Conservation (phyloP, 2,329 filamentous ascomycete genomes). For the Lachnellula suecica region DNA sequence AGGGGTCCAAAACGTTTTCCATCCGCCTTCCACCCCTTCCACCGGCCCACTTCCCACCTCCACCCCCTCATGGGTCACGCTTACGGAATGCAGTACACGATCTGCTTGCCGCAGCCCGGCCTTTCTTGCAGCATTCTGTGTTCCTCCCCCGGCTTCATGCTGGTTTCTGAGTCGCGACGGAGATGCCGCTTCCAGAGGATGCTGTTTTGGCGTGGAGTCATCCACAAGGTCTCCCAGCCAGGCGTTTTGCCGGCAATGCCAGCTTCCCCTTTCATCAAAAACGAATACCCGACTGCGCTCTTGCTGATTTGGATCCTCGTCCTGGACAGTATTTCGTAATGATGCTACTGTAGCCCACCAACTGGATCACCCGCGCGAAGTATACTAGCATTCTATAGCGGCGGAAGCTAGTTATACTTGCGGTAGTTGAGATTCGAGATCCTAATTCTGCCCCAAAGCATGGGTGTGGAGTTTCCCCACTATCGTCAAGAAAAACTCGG, state of each 20-base stretch:
- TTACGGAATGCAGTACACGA: slow-evolving; percentile 11
- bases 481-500: background rate
- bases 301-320: no score
- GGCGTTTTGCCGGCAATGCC: background rate
- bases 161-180: slow-evolving; percentile 18
- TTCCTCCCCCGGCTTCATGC: slow-evolving; percentile 12
- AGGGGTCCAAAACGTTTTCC: slow-evolving; percentile 27
- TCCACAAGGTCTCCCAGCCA: slow-evolving; percentile 2
- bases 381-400: background rate
- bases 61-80: slow-evolving; percentile 10
- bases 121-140: background rate
- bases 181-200: slow-evolving; percentile 14
- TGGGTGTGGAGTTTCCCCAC: background rate
- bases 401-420: background rate
- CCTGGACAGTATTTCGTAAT: no score
- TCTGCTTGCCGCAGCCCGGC: slow-evolving; percentile 13
- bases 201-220: slow-evolving; percentile 2
- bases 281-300: no score
- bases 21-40: slow-evolving; percentile 10
- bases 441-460: background rate
- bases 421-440: background rate
- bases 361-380: background rate
- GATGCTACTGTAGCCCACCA: background rate
- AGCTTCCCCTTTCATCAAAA: background rate
- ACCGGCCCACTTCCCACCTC: background rate